These are phyloP conservation scores for Rhynchosporium agropyri DNA, from an alignment of 2,329 filamentous ascomycete genomes.

Conservation along the genomic window DNA sequence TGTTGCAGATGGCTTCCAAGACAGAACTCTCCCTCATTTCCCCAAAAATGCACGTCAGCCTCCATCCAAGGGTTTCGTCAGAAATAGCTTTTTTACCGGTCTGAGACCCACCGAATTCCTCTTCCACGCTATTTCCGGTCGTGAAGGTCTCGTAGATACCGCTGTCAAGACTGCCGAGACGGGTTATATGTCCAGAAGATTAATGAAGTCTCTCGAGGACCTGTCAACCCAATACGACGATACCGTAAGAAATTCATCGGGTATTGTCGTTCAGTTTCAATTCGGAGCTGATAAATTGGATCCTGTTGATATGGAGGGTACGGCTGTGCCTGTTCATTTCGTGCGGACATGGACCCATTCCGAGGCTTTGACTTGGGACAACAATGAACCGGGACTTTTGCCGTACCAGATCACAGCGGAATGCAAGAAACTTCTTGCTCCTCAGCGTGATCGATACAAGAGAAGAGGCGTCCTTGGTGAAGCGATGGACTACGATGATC, in stretches of 20 bases:
- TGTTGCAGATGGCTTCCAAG: conserved; percentile 95
- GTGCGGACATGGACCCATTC: conserved; percentile 85
- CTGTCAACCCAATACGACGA: conserved; percentile 91
- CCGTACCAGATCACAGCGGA: conserved; percentile 73
- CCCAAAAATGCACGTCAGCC: conserved; percentile 89
- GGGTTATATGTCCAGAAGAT: conserved; percentile 95
- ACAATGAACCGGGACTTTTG: conserved; percentile 71
- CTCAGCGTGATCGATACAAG: conserved; percentile 66
- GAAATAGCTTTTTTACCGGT: conserved; percentile 95
- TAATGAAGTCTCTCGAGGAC: conserved; percentile 98
- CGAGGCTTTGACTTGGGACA: conserved; percentile 76
- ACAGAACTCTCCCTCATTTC: conserved; percentile 92
- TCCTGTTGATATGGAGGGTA: conserved; percentile 96
- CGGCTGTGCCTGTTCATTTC: conserved; percentile 89
- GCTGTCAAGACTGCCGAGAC: conserved; percentile 99
- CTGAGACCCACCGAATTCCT: conserved; percentile 90
- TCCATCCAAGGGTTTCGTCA: conserved; percentile 95
- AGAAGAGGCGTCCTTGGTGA: conserved; percentile 63
- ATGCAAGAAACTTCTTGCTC: conserved; percentile 68
- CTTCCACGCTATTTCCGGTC: conserved; percentile 97
- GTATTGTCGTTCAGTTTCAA: conserved; percentile 92
- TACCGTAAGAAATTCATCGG: conserved; percentile 88
- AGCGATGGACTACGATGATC: conserved; percentile 70
- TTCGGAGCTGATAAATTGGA: conserved; percentile 96
- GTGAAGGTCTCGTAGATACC: conserved; percentile 98